phyloP scores from a whole-genome alignment of 1,284 basidiomycete species.

The Mycena sp. region DNA sequence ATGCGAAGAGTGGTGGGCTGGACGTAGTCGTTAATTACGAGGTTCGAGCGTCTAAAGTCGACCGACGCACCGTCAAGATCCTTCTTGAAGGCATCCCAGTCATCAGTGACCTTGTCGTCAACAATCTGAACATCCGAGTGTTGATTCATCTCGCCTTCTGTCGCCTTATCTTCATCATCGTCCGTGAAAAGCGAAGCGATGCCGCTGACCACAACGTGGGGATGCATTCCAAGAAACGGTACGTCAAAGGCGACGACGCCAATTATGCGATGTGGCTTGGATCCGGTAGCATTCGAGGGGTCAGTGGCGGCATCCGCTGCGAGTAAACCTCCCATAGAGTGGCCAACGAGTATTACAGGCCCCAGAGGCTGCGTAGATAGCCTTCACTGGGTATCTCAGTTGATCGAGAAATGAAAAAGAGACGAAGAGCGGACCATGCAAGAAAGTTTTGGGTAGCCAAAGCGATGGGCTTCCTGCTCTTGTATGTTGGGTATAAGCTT shows the following conservation, averaged over 20 bases:
- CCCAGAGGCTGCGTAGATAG: slow-evolving; percentile 61
- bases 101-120: slow-evolving; percentile 54
- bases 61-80: slow-evolving; percentile 41
- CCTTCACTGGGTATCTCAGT: slow-evolving; percentile 42
- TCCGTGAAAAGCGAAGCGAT: slow-evolving; percentile 61
- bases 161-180: slow-evolving; percentile 40
- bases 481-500: slow-evolving; percentile 66
- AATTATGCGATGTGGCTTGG: slow-evolving; percentile 52
- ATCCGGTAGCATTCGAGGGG: slow-evolving; percentile 41
- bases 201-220: slow-evolving; percentile 65
- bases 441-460: slow-evolving; percentile 59
- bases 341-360: slow-evolving; percentile 63
- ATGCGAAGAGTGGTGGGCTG: slow-evolving; percentile 10
- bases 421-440: slow-evolving; percentile 51
- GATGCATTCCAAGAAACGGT: slow-evolving; percentile 68
- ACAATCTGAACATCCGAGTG: slow-evolving; percentile 53
- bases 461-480: slow-evolving; percentile 59
- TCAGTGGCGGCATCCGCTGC: slow-evolving; percentile 62
- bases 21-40: not conserved
- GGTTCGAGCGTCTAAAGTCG: not conserved
- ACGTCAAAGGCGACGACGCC: slow-evolving; percentile 66
- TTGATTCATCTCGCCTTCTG: slow-evolving; percentile 55
- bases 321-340: slow-evolving; percentile 68
- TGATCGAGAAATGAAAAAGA: not conserved
- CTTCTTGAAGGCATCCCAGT: slow-evolving; percentile 55